phyloP scores from a whole-genome alignment of 257 asterid genomes.

The Gynochthodes officinalis region DNA sequence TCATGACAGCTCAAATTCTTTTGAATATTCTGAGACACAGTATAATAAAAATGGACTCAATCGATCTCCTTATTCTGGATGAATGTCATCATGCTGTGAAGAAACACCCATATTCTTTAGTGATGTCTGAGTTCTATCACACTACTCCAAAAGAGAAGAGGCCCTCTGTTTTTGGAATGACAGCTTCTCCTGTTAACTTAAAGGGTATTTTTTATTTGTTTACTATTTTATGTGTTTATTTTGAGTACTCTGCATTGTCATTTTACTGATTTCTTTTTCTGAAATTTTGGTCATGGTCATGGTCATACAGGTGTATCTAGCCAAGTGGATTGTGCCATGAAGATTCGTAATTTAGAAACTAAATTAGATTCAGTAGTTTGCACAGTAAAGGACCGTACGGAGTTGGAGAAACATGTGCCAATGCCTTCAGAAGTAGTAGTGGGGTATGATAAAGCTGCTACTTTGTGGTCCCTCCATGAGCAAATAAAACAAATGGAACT shows the following conservation, averaged over 20 bases:
- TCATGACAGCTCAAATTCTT: conserved; percentile 99
- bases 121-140: conserved; percentile 98
- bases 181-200: conserved; percentile 99
- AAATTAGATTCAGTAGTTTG: conserved; percentile 86
- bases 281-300: conserved; percentile 14
- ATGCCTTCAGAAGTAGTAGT: conserved; percentile 95
- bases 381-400: conserved; percentile 93
- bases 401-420: conserved; percentile 95
- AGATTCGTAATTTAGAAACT: conserved; percentile 91
- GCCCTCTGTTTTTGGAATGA: conserved; percentile 98
- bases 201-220: conserved; percentile 51
- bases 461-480: conserved; percentile 95
- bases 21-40: conserved; percentile 96
- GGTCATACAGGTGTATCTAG: conserved; percentile 82
- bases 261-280: not conserved
- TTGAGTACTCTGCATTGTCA: not conserved
- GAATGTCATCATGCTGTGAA: conserved; percentile 99
- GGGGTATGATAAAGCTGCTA: conserved; percentile 92
- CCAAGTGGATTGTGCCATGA: conserved; percentile 96
- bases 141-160: conserved; percentile 84
- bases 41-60: conserved; percentile 90
- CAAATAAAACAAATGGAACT: conserved; percentile 92
- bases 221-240: not conserved
- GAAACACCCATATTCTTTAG: conserved; percentile 97
- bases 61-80: conserved; percentile 86